Percentiles rank a stretch among this genome's conserved stretches.
Evolutionary conservation across 164 flowering plant genomes (phyloP).

Genomic region (Vitis rotundifolia): DNA sequence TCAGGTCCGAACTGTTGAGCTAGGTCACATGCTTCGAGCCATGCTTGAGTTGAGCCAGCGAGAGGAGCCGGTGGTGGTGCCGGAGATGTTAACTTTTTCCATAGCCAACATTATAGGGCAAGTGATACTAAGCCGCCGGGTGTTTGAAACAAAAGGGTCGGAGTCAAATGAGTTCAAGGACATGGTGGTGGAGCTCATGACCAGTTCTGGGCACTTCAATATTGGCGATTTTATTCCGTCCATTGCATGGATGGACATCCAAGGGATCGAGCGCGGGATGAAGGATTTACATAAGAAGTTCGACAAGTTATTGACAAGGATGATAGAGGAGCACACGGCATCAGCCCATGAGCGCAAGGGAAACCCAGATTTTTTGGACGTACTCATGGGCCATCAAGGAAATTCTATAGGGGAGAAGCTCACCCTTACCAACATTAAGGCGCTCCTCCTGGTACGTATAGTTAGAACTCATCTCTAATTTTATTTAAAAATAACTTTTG

Average conservation of each 20-base stretch:
- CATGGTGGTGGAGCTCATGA: conserved; percentile 11
- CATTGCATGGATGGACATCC: background rate
- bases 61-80: too few relatives aligned
- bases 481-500: too few relatives aligned
- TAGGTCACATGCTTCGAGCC: too few relatives aligned
- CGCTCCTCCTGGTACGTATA: background rate
- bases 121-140: too few relatives aligned
- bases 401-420: background rate
- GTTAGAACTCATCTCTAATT: too few relatives aligned
- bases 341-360: conserved; percentile 1
- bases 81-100: too few relatives aligned
- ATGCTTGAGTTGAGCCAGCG: too few relatives aligned
- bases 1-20: too few relatives aligned
- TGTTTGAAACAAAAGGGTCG: too few relatives aligned
- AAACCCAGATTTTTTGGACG: background rate
- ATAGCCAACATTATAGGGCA: too few relatives aligned
- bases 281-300: conserved; percentile 3
- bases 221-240: background rate
- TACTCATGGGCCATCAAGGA: background rate
- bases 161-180: background rate
- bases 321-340: background rate
- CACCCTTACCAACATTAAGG: background rate
- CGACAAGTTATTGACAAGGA: conserved; percentile 1
- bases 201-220: background rate
- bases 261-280: conserved; percentile 4